Conservation (phyloP, 1,284 basidiomycete species). For the Phellinidium pouzarii region DNA sequence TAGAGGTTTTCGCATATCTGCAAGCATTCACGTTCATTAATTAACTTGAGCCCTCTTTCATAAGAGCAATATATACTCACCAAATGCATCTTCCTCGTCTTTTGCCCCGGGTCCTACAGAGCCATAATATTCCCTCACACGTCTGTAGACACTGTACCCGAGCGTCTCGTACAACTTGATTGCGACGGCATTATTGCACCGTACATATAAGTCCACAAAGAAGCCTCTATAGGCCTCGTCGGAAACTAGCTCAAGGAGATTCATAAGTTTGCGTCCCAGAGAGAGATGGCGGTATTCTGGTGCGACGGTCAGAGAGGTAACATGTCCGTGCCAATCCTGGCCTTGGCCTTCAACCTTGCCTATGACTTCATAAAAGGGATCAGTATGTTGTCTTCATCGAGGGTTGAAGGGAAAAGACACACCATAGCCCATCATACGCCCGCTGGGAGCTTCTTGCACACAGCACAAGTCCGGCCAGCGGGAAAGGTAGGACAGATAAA, state of each 20-base stretch:
- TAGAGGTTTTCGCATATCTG: slow-evolving; percentile 86
- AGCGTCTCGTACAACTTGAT: slow-evolving; percentile 82
- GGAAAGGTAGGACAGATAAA: slow-evolving; percentile 82
- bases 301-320: slow-evolving; percentile 87
- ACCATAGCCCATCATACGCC: slow-evolving; percentile 85
- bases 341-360: slow-evolving; percentile 78
- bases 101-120: slow-evolving; percentile 59
- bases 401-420: slow-evolving; percentile 25
- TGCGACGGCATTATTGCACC: slow-evolving; percentile 72
- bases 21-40: slow-evolving; percentile 15
- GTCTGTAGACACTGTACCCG: slow-evolving; percentile 82
- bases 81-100: slow-evolving; percentile 89
- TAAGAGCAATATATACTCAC: slow-evolving; percentile 45
- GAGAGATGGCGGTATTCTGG: slow-evolving; percentile 84
- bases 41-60: background rate
- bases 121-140: slow-evolving; percentile 84
- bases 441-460: slow-evolving; percentile 70
- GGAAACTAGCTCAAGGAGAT: slow-evolving; percentile 74
- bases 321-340: slow-evolving; percentile 81
- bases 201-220: slow-evolving; percentile 90
- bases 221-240: slow-evolving; percentile 69
- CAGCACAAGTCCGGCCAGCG: slow-evolving; percentile 89
- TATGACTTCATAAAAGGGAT: slow-evolving; percentile 47
- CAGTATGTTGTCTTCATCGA: background rate
- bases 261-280: slow-evolving; percentile 78